Conservation (phyloP, 2,329 filamentous ascomycete species). For the Sordariomycetes sp. region DNA sequence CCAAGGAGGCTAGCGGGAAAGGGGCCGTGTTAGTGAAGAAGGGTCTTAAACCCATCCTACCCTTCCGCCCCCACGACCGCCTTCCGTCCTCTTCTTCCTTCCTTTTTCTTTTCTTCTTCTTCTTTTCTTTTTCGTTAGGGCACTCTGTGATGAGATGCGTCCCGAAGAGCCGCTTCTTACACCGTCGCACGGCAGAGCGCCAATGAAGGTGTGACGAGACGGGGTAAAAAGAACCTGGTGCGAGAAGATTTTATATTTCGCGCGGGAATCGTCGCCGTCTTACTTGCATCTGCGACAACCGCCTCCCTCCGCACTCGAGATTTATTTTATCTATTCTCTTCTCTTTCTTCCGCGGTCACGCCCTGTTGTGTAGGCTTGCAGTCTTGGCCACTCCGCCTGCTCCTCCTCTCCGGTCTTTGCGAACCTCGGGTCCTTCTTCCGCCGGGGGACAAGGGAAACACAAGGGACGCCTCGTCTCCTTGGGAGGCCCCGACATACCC, state of each 20-base stretch:
- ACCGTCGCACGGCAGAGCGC: not conserved
- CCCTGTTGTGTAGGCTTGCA: not conserved
- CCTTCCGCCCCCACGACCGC: not conserved
- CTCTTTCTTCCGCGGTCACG: not conserved
- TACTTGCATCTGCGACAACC: not conserved
- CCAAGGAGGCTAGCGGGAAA: not conserved
- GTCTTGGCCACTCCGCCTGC: not conserved
- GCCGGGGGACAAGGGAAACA: no score
- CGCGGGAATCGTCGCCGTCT: not conserved
- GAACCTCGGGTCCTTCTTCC: no score
- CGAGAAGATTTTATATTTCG: not conserved
- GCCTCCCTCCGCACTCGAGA: not conserved
- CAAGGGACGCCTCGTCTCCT: no score
- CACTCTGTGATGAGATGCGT: not conserved
- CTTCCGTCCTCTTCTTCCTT: not conserved
- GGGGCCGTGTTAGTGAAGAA: not conserved
- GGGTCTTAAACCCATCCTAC: not conserved
- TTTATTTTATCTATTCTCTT: not conserved
- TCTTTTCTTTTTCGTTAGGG: not conserved
- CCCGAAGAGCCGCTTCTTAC: not conserved
- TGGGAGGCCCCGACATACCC: no score
- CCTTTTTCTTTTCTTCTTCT: not conserved
- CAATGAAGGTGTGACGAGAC: not conserved
- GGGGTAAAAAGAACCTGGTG: not conserved
- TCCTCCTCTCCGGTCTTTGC: not conserved